These are phyloP conservation scores for Thermothelomyces thermophilus DNA, from an alignment of 2,329 filamentous ascomycete genomes.

Conservation along the genomic window DNA sequence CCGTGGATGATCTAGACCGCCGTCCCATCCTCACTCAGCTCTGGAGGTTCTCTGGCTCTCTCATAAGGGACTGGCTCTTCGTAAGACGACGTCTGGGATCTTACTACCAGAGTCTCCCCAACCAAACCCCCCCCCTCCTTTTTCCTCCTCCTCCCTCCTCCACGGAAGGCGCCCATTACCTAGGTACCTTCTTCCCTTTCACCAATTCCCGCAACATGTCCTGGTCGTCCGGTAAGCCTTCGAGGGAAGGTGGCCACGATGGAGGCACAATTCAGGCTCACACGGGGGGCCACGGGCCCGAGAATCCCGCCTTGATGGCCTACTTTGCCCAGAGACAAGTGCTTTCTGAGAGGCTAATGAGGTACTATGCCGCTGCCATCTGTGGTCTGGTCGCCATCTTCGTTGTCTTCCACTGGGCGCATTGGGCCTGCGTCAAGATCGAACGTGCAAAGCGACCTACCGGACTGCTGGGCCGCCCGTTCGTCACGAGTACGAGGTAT, in stretches of 20 bases:
- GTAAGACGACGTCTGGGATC: not conserved
- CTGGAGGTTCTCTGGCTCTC: constrained; percentile 3
- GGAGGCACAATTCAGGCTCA: not conserved
- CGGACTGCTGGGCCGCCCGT: constrained; percentile 21
- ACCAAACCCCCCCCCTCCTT: too few relatives aligned
- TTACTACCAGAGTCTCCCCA: not conserved
- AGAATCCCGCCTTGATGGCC: constrained; percentile 10
- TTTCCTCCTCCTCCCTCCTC: not conserved
- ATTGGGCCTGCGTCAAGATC: constrained; percentile 21
- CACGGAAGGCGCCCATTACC: too few relatives aligned
- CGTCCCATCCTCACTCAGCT: not conserved
- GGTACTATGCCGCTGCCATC: constrained; percentile 24
- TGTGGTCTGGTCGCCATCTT: constrained; percentile 29
- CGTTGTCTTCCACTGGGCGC: constrained; percentile 28
- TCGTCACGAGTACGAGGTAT: constrained; percentile 26
- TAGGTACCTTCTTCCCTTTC: not conserved
- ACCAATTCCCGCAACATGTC: constrained; percentile 12
- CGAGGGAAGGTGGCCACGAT: constrained; percentile 12
- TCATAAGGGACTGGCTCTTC: constrained; percentile 11
- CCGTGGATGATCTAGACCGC: constrained; percentile 15
- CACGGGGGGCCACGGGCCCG: constrained; percentile 11
- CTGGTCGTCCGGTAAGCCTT: constrained; percentile 1
- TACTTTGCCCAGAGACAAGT: constrained; percentile 22
- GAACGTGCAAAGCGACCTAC: constrained; percentile 17
- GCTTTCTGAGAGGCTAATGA: constrained; percentile 20